A percentile compares a stretch with the other conserved stretches of the same genome.
Evolutionary conservation across 805 yeast species (phyloP).

Genomic region (Zygoascus flipseniorum): DNA sequence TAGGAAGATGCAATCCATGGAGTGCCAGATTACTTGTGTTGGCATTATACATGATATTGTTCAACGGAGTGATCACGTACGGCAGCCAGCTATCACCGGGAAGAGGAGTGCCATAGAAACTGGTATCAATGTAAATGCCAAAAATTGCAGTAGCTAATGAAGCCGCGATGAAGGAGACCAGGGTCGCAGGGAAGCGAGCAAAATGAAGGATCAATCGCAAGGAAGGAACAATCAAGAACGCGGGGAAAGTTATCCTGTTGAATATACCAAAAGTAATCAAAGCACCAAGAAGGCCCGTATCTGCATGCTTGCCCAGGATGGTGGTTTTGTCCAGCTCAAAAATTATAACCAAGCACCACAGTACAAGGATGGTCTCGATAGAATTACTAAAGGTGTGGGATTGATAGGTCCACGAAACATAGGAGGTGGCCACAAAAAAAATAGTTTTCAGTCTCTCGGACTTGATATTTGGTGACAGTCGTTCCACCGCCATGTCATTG

Average conservation of each 20-base stretch:
- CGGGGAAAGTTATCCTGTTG: slow-evolving; percentile 77
- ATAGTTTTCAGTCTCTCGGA: slow-evolving; percentile 36
- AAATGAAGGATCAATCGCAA: slow-evolving; percentile 38
- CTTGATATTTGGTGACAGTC: slow-evolving; percentile 37
- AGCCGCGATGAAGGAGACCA: slow-evolving; percentile 29
- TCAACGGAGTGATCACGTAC: slow-evolving; percentile 59
- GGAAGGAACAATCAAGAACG: slow-evolving; percentile 62
- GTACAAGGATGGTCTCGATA: slow-evolving; percentile 49
- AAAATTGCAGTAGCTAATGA: slow-evolving; percentile 29
- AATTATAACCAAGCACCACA: slow-evolving; percentile 43
- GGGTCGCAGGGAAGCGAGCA: slow-evolving; percentile 27
- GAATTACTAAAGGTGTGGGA: slow-evolving; percentile 87
- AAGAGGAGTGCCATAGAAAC: slow-evolving; percentile 23
- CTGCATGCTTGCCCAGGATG: slow-evolving; percentile 23
- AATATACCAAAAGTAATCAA: slow-evolving; percentile 61
- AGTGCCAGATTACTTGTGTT: slow-evolving; percentile 46
- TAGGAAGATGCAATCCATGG: slow-evolving; percentile 81
- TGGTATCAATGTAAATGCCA: slow-evolving; percentile 50
- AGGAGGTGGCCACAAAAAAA: slow-evolving; percentile 44
- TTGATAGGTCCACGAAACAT: slow-evolving; percentile 71
- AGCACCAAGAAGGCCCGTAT: slow-evolving; percentile 40
- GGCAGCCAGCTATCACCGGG: not conserved
- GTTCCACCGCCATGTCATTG: slow-evolving; percentile 36
- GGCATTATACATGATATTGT: slow-evolving; percentile 67
- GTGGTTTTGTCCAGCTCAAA: slow-evolving; percentile 27